Conservation (phyloP, 495 filamentous ascomycete genomes). For the Penicillium longicatenatum region DNA sequence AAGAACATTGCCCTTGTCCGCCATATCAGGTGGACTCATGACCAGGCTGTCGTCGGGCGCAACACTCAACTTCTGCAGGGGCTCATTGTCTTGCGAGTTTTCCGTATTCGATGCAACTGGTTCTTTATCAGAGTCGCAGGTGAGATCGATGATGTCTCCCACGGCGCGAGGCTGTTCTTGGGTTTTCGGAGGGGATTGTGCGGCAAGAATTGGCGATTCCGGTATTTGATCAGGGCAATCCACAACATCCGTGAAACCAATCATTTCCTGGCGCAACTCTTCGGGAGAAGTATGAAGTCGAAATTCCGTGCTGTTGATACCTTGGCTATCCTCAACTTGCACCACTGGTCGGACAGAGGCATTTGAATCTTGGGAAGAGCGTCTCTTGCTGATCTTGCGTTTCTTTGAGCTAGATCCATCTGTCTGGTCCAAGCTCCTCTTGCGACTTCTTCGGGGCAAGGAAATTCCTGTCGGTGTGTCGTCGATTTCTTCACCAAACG, state of each 20-base stretch:
- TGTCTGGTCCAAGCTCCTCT: conserved; percentile 5
- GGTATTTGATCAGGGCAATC: background rate
- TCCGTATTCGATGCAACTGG: background rate
- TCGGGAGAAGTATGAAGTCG: background rate
- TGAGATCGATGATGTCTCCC: background rate
- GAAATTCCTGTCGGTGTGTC: background rate
- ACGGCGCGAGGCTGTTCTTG: background rate
- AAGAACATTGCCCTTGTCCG: background rate
- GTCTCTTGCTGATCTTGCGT: conserved; percentile 20
- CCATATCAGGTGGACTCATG: background rate
- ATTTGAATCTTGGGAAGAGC: background rate
- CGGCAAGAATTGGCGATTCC: background rate
- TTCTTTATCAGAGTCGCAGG: background rate
- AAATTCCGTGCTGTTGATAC: background rate
- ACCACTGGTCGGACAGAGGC: background rate
- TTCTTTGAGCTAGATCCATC: conserved; percentile 8
- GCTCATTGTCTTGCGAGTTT: background rate
- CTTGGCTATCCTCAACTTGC: background rate
- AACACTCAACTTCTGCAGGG: background rate
- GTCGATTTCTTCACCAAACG: conserved; percentile 31
- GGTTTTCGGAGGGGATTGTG: background rate
- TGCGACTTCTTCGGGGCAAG: conserved; percentile 1
- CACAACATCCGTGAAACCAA: background rate
- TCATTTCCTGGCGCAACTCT: background rate
- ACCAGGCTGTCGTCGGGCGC: background rate